Base-by-base conservation (phyloP, 164 flowering plant species). In the Macadamia tetraphylla region DNA sequence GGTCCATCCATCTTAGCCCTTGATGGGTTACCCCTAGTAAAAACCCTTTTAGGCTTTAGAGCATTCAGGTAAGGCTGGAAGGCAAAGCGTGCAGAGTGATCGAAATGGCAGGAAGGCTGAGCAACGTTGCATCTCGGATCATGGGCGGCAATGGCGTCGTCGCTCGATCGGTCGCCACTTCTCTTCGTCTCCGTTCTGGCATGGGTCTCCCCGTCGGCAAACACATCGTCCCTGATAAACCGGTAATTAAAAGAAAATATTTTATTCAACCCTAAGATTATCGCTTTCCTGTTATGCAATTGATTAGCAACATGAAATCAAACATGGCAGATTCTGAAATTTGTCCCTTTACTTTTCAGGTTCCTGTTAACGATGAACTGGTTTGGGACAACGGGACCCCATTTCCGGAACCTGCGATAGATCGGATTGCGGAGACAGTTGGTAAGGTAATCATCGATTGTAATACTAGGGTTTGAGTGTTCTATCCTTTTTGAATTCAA, bases 131-230 rank as follows among this genome's bases (percentile, higher is more conserved):
- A 1, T 80, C 99, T 0, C 82, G 74, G 67, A 84, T 95, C 71
- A 82, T 90, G 85, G 97, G 90, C 67, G 93, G 94, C 35, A 91
- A 84, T 78, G 88, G 92, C 71, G 80, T 91, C 73, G 81, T 88
- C 17, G 51, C 73, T 46, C 90, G 99, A 52, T 90, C 96, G 29
- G 72, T 77, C 63, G 81, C 86, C 17, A 77, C 90, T 58, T 89
- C 98, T 61, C 93, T 89, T 67, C 94, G 92, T n/a, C 85, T 75
- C n/a, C 92, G 99, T 60, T 68, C 97, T 65, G 99, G 99, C 71
- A 95, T 95, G 98, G 98, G 99, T 64, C 92, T 89, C 64, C 98
- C 99, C 58, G 94, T 87, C 68, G 99, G 98, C 77, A 89, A 81
- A 67, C 96, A 88, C 87, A 80, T 92, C 83, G 93, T 95, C 74